Base-by-base conservation (phyloP, 495 filamentous ascomycete genomes). In the Rhypophila decipiens region DNA sequence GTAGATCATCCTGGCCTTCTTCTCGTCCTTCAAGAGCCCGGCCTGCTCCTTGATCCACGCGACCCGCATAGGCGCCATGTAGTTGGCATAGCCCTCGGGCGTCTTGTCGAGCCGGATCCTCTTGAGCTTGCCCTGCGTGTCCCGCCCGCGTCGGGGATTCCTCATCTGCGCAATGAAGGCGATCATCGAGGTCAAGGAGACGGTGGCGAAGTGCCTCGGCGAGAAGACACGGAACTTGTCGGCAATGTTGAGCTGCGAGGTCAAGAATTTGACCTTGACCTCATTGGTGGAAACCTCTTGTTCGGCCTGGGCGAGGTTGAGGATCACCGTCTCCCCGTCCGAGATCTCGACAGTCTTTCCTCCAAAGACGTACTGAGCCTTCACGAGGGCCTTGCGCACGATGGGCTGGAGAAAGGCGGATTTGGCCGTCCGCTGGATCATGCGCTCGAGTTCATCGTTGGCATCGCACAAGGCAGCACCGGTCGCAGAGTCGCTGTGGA, bases 51-150 rank as follows among this genome's bases (percentile, higher is more conserved):
- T 15, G 40, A 53, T 49, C 1, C 27, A 22, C 19, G 19, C 45
- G 31, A 53, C 34, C 11, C 51, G 51, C 34, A 31, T 21, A 5
- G 51, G 51, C 2, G 51, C 51, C 51, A 53, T 53, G 46, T 44
- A 53, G 39, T 53, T 53, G 21, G 9, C 23, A 13, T 49, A 53
- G 4, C 22, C 24, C 4, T 44, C 51, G 13, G 17, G 17, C 0
- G 51, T 29, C 9, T 31, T 15, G 22, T 39, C 33, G 15, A 53
- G 35, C 1, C 13, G 46, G 4, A 53, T 29, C n/a, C 40, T 33
- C 24, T 51, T 55, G 37, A 55, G 42, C 11, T 5, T 36, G 18
- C 52, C 52, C 22, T 55, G 52, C 5, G 52, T 47, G 29, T 47
- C 44, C 38, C 47, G 24, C 31, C 52, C 52, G 13, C 52, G 42